Evolutionary conservation across 768 basidiomycete species (phyloP), one percentile per base, ranked within the genome.

Genomic region (Butyriboletus loyo): DNA sequence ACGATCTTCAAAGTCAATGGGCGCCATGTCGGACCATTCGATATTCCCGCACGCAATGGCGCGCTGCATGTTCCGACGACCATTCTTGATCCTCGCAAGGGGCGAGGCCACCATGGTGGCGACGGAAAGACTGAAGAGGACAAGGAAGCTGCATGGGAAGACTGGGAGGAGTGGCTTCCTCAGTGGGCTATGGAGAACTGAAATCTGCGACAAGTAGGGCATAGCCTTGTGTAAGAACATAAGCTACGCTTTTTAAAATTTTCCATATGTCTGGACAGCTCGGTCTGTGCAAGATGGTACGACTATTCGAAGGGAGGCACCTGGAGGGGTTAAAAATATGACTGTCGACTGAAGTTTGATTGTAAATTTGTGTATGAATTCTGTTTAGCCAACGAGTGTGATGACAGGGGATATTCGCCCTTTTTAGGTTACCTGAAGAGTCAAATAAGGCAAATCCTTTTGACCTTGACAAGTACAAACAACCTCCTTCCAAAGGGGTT

Each of bases 371-470:
- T 36, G 10, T 21, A 21, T 52, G 9, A n/a, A 24, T 53, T 5
- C 39, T 34, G 13, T 37, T 31, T 21, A 14, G 7, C 14, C 14
- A 10, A 25, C 7, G 27, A 27, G 27, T 5, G 27, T 27, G 4
- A 11, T 14, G 39, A 40, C 39, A 41, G 15, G 39, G 15, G 22
- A n/a, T 11, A 40, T 40, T 40, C 24, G 15, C 9, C 21, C 15
- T 40, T 40, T 40, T 40, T 40, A 24, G 24, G 39, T 25, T 25
- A n/a, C 5, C 9, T 17, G 40, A 41, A 10, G 17, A 17, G 17
- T 13, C 64, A 71, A 49, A 75, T 80, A 22, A 64, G 68, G 25
- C 38, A 49, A 54, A 46, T 21, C 50, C 53, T 46, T 58, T 39
- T 38, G 49, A 56, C 51, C 56, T 30, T 66, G 67, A 66, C 48